Conservation (phyloP, 495 filamentous ascomycete genomes). For the Penicillium arizonense region DNA sequence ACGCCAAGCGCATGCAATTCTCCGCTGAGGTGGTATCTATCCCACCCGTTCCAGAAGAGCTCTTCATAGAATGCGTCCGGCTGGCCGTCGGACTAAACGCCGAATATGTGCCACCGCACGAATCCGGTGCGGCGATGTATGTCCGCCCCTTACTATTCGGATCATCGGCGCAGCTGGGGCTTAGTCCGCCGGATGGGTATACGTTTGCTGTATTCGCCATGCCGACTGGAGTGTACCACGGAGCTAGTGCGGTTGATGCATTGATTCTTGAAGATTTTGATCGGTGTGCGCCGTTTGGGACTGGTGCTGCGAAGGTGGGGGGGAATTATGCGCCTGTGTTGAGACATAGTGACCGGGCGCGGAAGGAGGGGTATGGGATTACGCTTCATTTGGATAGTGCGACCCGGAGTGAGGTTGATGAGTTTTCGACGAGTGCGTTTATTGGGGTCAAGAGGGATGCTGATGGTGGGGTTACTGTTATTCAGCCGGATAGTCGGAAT, state of each 20-base stretch:
- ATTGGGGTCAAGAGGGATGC: slow-evolving; percentile 63
- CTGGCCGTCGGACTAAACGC: slow-evolving; percentile 83
- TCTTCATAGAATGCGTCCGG: slow-evolving; percentile 72
- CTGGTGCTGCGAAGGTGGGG: slow-evolving; percentile 54
- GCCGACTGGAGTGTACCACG: slow-evolving; percentile 88
- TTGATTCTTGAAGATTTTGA: slow-evolving; percentile 70
- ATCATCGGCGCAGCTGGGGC: slow-evolving; percentile 72
- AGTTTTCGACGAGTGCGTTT: slow-evolving; percentile 88
- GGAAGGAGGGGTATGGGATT: slow-evolving; percentile 73
- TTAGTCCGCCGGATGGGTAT: slow-evolving; percentile 84
- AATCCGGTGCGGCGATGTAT: slow-evolving; percentile 84
- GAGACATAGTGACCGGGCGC: slow-evolving; percentile 72
- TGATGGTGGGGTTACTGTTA: slow-evolving; percentile 58
- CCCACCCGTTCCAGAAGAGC: slow-evolving; percentile 66
- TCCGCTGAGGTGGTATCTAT: slow-evolving; percentile 76
- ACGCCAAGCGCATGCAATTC: slow-evolving; percentile 77
- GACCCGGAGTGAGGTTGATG: slow-evolving; percentile 76
- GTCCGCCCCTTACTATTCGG: slow-evolving; percentile 86
- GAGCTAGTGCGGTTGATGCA: slow-evolving; percentile 74
- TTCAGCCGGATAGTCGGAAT: slow-evolving; percentile 75
- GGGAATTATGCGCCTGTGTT: slow-evolving; percentile 71
- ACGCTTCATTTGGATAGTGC: slow-evolving; percentile 85
- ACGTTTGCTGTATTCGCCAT: slow-evolving; percentile 81
- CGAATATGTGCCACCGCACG: slow-evolving; percentile 80
- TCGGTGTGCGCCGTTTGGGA: slow-evolving; percentile 53